Base-by-base conservation (phyloP, 1,284 basidiomycete genomes). In the Anthracocystis setariae region DNA sequence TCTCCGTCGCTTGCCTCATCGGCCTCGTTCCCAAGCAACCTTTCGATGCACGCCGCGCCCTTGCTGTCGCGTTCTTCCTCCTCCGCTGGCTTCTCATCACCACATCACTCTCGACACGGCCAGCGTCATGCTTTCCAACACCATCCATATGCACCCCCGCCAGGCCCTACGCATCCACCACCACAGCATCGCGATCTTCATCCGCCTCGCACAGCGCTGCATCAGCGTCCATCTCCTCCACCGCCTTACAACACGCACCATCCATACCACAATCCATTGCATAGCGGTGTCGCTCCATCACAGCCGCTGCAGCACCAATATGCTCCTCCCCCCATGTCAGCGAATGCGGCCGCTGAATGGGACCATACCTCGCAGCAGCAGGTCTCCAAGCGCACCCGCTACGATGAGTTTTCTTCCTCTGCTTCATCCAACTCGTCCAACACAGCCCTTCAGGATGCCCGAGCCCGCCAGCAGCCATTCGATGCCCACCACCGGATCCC, bases 301-400 rank as follows among this genome's bases (percentile, higher is more conserved):
- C 58, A 52, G 23, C 29, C 42, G 17, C 18, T 49, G 17, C 64
- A 52, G 40, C 49, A 52, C 33, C 64, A 61, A 23, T 61, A 48
- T 21, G 53, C 64, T 17, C 64, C 64, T 12, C 64, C 58, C 8
- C 52, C 64, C 20, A 23, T 61, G 17, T 67, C 64, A 0, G 58
- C 64, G 5, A 61, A 45, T 25, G 60, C 61, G 45, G 61, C 67
- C 15, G 67, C 61, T 5, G 67, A 67, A 5, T 63, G 67, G 67
- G 67, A 65, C n/a, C 56, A 60, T 23, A 49, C 60, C 15, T 58
- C 66, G 42, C 52, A 64, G 27, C 67, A 65, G 62, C 67, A 65
- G n/a, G 49, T 60, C 17, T 65, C 27, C 50, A 71, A 71, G 20
- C 68, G 68, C 18, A 33, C 57, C 3, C 29, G 62, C 2, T 65